Percentiles rank a stretch among this genome's conserved stretches.
phyloP scores from a whole-genome alignment of 2,329 filamentous ascomycete species.

The Tolypocladium ovalisporum region DNA sequence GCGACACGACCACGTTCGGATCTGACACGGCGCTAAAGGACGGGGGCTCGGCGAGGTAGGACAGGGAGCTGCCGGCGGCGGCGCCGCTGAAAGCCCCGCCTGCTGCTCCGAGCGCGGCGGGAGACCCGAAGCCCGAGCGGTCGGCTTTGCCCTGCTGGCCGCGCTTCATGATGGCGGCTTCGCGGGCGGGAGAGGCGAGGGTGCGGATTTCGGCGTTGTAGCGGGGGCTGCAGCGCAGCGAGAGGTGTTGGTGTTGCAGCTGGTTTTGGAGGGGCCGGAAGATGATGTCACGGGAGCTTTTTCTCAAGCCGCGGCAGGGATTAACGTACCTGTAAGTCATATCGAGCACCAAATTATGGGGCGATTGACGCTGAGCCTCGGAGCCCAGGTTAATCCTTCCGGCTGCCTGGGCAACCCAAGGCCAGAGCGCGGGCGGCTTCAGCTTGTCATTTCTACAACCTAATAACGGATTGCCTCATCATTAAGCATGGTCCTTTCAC shows the following conservation, averaged over 20 bases:
- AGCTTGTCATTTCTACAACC: neutral
- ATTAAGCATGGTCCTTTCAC: neutral
- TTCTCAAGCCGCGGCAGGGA: neutral
- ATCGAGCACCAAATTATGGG: neutral
- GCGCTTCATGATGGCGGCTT: slow-evolving; percentile 1
- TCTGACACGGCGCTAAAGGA: slow-evolving; percentile 70
- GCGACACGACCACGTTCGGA: slow-evolving; percentile 73
- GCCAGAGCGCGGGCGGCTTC: neutral
- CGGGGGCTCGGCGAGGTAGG: slow-evolving; percentile 78
- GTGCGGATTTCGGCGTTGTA: neutral
- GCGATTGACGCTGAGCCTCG: neutral
- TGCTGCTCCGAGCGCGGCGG: neutral
- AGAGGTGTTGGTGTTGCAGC: neutral
- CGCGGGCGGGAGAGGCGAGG: neutral
- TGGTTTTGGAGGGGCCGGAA: neutral
- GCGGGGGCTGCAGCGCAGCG: neutral
- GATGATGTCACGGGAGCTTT: neutral
- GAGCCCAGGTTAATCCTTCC: neutral
- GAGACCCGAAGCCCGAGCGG: neutral
- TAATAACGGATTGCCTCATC: neutral
- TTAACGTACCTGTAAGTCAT: too few species aligned
- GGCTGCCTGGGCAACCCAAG: neutral
- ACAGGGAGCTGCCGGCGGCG: slow-evolving; percentile 45
- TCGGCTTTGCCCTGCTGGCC: slow-evolving; percentile 1
- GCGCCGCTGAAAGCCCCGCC: slow-evolving; percentile 22